Evolutionary conservation across 129 eudicot genomes (phyloP).

Genomic region (Pulicaria dysenterica): DNA sequence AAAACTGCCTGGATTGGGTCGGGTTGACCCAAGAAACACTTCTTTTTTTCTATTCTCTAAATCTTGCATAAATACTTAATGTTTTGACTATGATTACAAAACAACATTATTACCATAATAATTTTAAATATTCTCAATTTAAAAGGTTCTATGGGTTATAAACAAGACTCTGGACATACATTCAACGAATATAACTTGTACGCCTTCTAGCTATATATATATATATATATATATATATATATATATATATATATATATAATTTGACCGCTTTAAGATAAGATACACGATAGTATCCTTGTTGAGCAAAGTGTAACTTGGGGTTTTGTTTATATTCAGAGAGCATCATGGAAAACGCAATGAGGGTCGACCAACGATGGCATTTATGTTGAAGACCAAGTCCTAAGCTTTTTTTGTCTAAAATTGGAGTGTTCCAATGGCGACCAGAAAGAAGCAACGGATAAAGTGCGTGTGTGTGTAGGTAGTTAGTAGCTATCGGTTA

Average conservation of each 20-base stretch:
- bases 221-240: no score
- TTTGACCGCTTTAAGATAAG: background rate
- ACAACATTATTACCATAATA: background rate
- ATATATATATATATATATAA: background rate
- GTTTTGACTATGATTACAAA: background rate
- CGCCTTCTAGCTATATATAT: background rate
- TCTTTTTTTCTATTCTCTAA: no score
- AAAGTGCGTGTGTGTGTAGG: conserved; percentile 10
- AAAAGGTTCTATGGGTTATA: background rate
- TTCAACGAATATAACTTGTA: no score
- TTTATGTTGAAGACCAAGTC: conserved; percentile 41
- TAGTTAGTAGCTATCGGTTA: conserved; percentile 14
- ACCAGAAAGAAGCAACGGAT: background rate
- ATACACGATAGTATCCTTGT: background rate
- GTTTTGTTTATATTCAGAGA: conserved; percentile 36
- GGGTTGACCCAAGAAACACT: background rate
- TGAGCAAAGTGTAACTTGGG: conserved; percentile 13
- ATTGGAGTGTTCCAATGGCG: background rate
- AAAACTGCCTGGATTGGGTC: background rate
- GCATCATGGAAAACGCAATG: conserved; percentile 32
- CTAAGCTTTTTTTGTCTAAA: background rate
- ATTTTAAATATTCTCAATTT: background rate
- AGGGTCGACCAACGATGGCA: conserved; percentile 34
- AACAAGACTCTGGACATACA: background rate
- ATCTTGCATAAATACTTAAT: background rate